phyloP scores from a whole-genome alignment of 2,329 filamentous ascomycete genomes.

The Phialemoniopsis sp. region DNA sequence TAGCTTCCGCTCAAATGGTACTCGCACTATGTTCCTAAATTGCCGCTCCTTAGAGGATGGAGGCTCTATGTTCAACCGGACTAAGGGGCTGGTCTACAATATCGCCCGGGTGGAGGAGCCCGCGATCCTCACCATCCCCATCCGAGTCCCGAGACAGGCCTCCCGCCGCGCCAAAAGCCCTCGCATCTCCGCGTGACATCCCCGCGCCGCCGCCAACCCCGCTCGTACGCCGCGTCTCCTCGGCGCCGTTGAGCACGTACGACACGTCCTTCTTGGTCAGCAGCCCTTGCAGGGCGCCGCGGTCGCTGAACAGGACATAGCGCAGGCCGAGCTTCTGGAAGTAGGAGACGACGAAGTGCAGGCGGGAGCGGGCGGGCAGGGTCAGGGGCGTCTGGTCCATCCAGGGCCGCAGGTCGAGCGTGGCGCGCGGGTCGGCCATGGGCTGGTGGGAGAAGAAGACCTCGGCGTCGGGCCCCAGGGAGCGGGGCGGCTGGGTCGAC shows the following conservation, averaged over 20 bases:
- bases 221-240: conserved; percentile 49
- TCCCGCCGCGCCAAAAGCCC: no score
- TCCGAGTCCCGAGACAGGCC: no score
- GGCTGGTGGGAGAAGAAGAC: conserved; percentile 83
- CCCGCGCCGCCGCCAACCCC: conserved; percentile 15
- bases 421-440: conserved; percentile 70
- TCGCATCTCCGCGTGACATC: background rate
- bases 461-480: conserved; percentile 66
- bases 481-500: conserved; percentile 50
- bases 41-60: no score
- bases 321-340: conserved; percentile 91
- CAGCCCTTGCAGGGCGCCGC: conserved; percentile 76
- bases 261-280: conserved; percentile 98
- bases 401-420: conserved; percentile 89
- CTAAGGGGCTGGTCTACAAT: no score
- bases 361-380: conserved; percentile 67
- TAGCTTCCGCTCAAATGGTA: no score
- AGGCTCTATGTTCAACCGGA: no score
- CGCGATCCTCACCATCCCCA: no score
- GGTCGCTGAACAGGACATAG: conserved; percentile 83
- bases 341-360: conserved; percentile 85
- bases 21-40: no score
- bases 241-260: conserved; percentile 81
- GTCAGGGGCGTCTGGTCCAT: conserved; percentile 99
- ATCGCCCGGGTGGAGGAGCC: no score